Conservation (phyloP, 495 filamentous ascomycete species). For the Lasiosphaeria ovina region DNA sequence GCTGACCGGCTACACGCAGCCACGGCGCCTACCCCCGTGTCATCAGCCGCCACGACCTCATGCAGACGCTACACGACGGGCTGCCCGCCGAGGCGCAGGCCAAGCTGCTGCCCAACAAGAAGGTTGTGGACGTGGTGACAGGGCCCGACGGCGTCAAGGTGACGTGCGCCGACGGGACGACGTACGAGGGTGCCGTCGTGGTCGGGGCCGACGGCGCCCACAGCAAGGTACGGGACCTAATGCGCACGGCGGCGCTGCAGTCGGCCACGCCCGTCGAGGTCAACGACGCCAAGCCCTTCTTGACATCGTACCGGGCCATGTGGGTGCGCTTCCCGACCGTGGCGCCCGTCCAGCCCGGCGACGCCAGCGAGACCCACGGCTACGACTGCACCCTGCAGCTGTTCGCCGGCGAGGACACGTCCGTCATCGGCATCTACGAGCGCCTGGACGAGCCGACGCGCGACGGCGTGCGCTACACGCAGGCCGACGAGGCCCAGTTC, state of each 20-base stretch:
- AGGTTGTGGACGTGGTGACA: constrained; percentile 25
- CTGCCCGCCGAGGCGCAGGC: constrained; percentile 31
- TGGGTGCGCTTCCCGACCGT: constrained; percentile 13
- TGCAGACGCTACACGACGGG: constrained; percentile 33
- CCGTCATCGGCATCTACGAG: constrained; percentile 41
- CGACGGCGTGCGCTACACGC: constrained; percentile 37
- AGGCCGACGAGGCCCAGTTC: constrained; percentile 33
- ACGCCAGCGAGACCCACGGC: constrained; percentile 20
- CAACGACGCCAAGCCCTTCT: constrained; percentile 51
- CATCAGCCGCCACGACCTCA: constrained; percentile 31
- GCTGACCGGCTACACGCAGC: constrained; percentile 14
- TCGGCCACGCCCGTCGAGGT: constrained; percentile 46
- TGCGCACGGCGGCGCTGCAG: constrained; percentile 39
- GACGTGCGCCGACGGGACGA: constrained; percentile 37
- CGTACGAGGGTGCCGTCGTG: constrained; percentile 42
- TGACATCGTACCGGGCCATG: constrained; percentile 27
- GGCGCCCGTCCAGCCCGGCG: constrained; percentile 8
- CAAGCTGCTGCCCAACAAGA: constrained; percentile 29
- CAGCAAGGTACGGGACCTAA: constrained; percentile 41
- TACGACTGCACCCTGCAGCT: constrained; percentile 22
- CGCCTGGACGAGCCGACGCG: constrained; percentile 41
- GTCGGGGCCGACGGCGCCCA: constrained; percentile 53
- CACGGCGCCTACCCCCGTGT: constrained; percentile 36
- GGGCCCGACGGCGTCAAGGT: constrained; percentile 23
- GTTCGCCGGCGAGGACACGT: constrained; percentile 22